Percentiles rank a stretch among this genome's conserved stretches.
Conservation (phyloP, 805 yeast genomes). For the Lipomyces lipofer region DNA sequence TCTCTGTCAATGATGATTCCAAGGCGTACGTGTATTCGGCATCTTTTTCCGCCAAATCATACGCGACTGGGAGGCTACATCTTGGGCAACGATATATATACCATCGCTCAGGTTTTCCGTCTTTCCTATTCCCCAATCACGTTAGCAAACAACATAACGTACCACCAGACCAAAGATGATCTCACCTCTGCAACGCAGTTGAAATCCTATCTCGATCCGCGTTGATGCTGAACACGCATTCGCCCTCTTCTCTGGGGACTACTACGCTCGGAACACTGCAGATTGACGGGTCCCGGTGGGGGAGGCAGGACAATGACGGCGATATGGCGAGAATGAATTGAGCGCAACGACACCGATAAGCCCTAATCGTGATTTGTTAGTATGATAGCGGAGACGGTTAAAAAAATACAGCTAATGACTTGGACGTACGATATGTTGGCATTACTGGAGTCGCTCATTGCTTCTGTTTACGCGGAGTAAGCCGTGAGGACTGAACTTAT, state of each 20-base stretch:
- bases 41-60: slow-evolving; percentile 9
- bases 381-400: background rate
- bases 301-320: slow-evolving; percentile 16
- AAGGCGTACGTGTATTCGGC: slow-evolving; percentile 12
- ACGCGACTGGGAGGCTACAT: slow-evolving; percentile 22
- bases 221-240: slow-evolving; percentile 1
- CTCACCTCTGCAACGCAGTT: slow-evolving; percentile 4
- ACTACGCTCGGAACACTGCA: slow-evolving; percentile 12
- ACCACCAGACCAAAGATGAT: background rate
- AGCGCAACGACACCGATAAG: slow-evolving; percentile 20
- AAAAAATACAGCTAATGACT: background rate
- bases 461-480: no score
- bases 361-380: background rate
- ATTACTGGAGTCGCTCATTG: no score
- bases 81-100: slow-evolving; percentile 25
- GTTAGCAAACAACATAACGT: background rate
- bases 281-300: slow-evolving; percentile 12
- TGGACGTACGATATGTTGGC: no score
- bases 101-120: slow-evolving; percentile 22
- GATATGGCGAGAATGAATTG: slow-evolving; percentile 16
- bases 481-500: no score
- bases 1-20: slow-evolving; percentile 9
- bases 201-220: slow-evolving; percentile 7
- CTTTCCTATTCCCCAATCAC: slow-evolving; percentile 3
- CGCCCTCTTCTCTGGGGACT: background rate